Conservation (phyloP, 2,329 filamentous ascomycete species). For the Rutstroemia sydowiana region DNA sequence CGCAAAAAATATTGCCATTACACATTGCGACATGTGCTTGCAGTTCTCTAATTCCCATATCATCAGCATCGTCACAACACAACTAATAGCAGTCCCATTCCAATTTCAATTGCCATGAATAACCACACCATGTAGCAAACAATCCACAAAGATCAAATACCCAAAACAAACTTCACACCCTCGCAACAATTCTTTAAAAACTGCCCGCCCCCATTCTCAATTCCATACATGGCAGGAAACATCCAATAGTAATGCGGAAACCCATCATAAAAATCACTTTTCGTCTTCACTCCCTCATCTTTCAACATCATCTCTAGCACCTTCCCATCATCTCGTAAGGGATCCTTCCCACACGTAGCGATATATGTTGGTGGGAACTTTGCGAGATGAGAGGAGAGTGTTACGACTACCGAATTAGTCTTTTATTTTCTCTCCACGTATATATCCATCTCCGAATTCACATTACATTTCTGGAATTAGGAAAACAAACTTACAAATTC, state of each 20-base stretch:
- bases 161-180: conserved; percentile 2
- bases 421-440: neutral
- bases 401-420: neutral
- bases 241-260: conserved; percentile 29
- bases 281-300: conserved; percentile 23
- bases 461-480: conserved; percentile 15
- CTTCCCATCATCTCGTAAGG: conserved; percentile 10
- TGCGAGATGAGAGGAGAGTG: neutral
- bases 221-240: neutral
- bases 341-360: neutral
- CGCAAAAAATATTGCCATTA: no score
- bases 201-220: neutral
- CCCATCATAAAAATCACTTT: conserved; percentile 26
- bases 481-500: conserved; percentile 5
- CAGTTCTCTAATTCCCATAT: no score
- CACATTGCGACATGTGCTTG: neutral
- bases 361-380: conserved; percentile 2
- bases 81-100: neutral
- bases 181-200: neutral
- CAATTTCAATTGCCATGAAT: neutral
- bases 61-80: neutral
- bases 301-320: conserved; percentile 26
- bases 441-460: neutral
- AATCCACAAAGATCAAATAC: neutral
- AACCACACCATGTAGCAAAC: neutral